Evolutionary conservation across 345 rosid genomes (phyloP), one percentile per base, ranked within the genome.

Genomic region (Euphorbia tirucalli): DNA sequence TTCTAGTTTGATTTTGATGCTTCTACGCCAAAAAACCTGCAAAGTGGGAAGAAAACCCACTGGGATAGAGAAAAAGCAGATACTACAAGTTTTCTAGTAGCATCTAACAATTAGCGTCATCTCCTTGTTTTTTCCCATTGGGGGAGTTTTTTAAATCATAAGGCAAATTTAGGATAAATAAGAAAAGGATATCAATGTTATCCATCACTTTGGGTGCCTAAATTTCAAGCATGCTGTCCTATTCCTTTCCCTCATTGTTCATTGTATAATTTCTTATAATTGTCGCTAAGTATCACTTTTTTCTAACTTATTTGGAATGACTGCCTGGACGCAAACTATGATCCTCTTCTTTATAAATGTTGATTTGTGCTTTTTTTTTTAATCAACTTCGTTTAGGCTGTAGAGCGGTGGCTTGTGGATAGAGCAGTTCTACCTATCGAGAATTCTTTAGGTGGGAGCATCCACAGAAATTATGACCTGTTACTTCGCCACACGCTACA

Each of bases 381-480:
- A 27, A 22, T 61, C 14, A 27, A n/a, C 44, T 61, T 41, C 22
- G 14, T 46, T 46, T 78, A 93, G 97, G 90, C 98, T 55, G 97
- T 89, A 65, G 97, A 89, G 74, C 68, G 86, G 73, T 95, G 97
- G 99, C 84, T 92, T 72, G 99, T 92, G 63, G 98, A 92, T 71
- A 75, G 99, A 82, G 99, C 98, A 35, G 93, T 95, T 78, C 86
- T 92, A 68, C 99, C 99, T 0, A 90, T 95, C 58, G 99, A 95
- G 86, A 95, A 95, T 83, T 92, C 99, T 60, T 78, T 95, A 72
- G 99, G 98, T 67, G 99, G 99, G 72, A 95, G 99, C 84, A 95
- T 95, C 75, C 99, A 95, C 75, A 82, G 98, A 84, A 93, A 93
- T 80, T 93, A 91, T 68, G 98, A 95, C 75, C 96, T 95, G 49